Evolutionary conservation across 495 filamentous ascomycete genomes (phyloP).

Genomic region (Lophium mytilinum): DNA sequence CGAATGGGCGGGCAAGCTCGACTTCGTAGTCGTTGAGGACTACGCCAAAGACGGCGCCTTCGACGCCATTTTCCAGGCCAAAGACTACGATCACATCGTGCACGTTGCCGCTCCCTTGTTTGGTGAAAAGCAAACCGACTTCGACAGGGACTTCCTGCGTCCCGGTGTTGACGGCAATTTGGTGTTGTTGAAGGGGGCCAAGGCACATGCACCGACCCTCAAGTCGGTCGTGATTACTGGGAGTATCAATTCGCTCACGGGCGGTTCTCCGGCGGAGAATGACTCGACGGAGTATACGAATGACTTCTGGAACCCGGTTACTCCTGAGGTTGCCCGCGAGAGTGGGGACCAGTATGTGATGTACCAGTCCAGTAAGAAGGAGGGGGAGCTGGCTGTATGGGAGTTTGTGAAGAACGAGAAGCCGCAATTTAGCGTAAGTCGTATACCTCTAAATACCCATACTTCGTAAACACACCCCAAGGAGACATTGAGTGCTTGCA

Average conservation of each 20-base stretch:
- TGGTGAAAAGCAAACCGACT: conserved; percentile 20
- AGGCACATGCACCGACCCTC: conserved; percentile 23
- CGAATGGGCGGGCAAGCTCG: conserved; percentile 17
- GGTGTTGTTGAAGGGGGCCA: conserved; percentile 25
- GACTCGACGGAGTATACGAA: conserved; percentile 24
- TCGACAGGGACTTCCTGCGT: conserved; percentile 24
- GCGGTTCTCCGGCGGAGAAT: conserved; percentile 25
- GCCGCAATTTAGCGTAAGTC: conserved; percentile 18
- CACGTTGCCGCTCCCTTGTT: conserved; percentile 42
- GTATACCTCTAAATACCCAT: neutral
- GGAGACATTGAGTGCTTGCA: no score
- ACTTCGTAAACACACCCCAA: no score
- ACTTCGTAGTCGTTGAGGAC: conserved; percentile 18
- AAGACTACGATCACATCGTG: conserved; percentile 25
- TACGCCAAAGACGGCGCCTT: conserved; percentile 13
- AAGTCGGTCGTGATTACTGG: conserved; percentile 35
- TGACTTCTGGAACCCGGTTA: conserved; percentile 29
- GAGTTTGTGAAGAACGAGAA: conserved; percentile 28
- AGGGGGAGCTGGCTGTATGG: conserved; percentile 32
- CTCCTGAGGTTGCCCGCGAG: conserved; percentile 22
- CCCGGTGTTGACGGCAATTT: conserved; percentile 24
- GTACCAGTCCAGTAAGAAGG: conserved; percentile 33
- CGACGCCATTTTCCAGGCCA: conserved; percentile 19
- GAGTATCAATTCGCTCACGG: conserved; percentile 31
- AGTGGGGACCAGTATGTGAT: conserved; percentile 24